Conservation (phyloP, 2,329 filamentous ascomycete species). For the Alternaria infectoria region DNA sequence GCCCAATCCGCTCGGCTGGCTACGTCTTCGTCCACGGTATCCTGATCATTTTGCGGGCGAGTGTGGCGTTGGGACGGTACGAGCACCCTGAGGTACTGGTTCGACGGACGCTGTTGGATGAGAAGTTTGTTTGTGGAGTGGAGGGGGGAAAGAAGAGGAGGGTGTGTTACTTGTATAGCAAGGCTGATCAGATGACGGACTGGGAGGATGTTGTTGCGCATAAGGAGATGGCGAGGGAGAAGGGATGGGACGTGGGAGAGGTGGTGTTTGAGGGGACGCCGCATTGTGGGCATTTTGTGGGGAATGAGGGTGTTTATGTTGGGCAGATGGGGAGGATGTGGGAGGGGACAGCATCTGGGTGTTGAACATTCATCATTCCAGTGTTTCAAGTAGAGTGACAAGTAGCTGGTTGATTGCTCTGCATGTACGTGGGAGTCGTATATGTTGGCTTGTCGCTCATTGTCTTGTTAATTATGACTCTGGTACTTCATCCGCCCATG, state of each 20-base stretch:
- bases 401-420: too few species aligned
- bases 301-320: conserved; percentile 63
- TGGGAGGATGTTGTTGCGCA: conserved; percentile 61
- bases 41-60: not conserved
- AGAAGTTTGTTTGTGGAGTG: not conserved
- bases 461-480: conserved; percentile 10
- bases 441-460: not conserved
- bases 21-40: conserved; percentile 3
- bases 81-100: conserved; percentile 9
- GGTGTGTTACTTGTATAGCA: conserved; percentile 65
- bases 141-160: conserved; percentile 25
- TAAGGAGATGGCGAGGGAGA: conserved; percentile 51
- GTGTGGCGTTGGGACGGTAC: conserved; percentile 1
- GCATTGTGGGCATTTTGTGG: conserved; percentile 65
- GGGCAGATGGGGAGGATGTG: conserved; percentile 19
- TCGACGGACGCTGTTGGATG: conserved; percentile 6
- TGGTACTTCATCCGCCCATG: conserved; percentile 64
- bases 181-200: conserved; percentile 59
- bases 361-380: too few species aligned
- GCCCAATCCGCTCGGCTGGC: not conserved
- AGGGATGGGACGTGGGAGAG: conserved; percentile 56
- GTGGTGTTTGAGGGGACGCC: conserved; percentile 61
- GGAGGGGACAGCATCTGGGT: too few species aligned
- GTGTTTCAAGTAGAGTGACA: too few species aligned
- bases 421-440: too few species aligned